Conservation (phyloP, 208 protist species). For the Naegleria lovaniensis region DNA sequence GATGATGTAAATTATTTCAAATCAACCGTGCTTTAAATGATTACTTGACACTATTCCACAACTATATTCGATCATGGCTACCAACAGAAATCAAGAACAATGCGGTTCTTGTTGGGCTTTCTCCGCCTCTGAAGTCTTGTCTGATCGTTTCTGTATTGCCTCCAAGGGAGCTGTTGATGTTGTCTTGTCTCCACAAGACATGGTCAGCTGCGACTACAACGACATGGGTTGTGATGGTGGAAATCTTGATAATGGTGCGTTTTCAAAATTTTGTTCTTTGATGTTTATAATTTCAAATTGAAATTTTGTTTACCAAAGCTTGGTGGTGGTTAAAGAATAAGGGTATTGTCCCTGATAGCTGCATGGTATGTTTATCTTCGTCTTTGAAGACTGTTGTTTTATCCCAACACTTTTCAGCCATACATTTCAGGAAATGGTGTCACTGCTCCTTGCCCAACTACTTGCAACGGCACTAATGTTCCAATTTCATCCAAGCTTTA, state of each 20-base stretch:
- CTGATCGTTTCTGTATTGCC: slow-evolving; percentile 76
- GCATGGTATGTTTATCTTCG: background rate
- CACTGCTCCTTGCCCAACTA: slow-evolving; percentile 35
- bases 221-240: slow-evolving; percentile 4
- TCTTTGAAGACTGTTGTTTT: too few relatives aligned
- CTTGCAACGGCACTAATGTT: background rate
- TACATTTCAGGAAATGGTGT: slow-evolving; percentile 6
- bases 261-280: too few relatives aligned
- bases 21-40: too few relatives aligned
- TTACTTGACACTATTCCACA: too few relatives aligned
- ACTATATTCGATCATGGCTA: too few relatives aligned
- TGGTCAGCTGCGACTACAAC: background rate
- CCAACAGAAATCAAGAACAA: slow-evolving; percentile 20
- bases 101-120: slow-evolving; percentile 23
- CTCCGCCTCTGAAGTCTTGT: slow-evolving; percentile 52
- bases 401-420: too few relatives aligned
- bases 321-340: background rate
- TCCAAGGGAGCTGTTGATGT: slow-evolving; percentile 49
- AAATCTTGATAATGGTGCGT: background rate
- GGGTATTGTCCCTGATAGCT: background rate
- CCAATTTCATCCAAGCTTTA: background rate
- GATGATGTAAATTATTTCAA: too few relatives aligned
- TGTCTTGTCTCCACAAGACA: slow-evolving; percentile 11
- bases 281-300: too few relatives aligned
- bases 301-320: too few relatives aligned